Evolutionary conservation across 352 stramenopile genomes (phyloP), one percentile per base, ranked within the genome.

Genomic region (Phytopythium litorale): DNA sequence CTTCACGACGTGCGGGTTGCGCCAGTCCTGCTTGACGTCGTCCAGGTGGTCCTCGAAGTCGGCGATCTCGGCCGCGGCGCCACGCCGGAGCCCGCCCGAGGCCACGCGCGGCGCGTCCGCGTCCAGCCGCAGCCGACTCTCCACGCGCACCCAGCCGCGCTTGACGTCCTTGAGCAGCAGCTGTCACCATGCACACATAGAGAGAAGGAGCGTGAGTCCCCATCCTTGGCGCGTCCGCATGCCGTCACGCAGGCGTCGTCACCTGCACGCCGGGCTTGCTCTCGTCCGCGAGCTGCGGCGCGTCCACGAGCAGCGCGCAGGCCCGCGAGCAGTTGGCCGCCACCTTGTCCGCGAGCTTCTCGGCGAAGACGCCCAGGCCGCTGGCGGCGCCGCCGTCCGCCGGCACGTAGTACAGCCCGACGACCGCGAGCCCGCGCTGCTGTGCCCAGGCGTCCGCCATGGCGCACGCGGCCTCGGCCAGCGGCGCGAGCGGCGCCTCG

Each of bases 1-100:
- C 51, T 79, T 63, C 45, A 87, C 70, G 21, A 93, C 52, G 60
- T 90, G 72, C 50, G 67, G 66, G 73, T 94, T 94, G 52, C 82
- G 72, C 84, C 84, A 94, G 70, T 94, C 84, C 64, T 89, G 85
- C 28, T 66, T 65, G 13, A 74, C 63, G 63, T 91, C 75, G 30
- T 92, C 84, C 64, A 94, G 65, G 61, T 94, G 84, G 49, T 92
- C 82, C 60, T 94, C 84, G 53, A 91, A 78, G 74, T 94, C 84
- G 46, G 84, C 73, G 23, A 94, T 40, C 30, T 85, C 64, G 11
- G 68, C 60, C 48, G 81, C 65, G 53, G 68, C 78, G 45, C 70
- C 73, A 66, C 87, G 75, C 64, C 79, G 37, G 21, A 91, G 65
- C 33, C 77, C 82, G 23, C 65, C 42, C 12, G 78, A 75, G n/a